phyloP scores from a whole-genome alignment of 805 yeast genomes.

The Wickerhamiella occidentalis region DNA sequence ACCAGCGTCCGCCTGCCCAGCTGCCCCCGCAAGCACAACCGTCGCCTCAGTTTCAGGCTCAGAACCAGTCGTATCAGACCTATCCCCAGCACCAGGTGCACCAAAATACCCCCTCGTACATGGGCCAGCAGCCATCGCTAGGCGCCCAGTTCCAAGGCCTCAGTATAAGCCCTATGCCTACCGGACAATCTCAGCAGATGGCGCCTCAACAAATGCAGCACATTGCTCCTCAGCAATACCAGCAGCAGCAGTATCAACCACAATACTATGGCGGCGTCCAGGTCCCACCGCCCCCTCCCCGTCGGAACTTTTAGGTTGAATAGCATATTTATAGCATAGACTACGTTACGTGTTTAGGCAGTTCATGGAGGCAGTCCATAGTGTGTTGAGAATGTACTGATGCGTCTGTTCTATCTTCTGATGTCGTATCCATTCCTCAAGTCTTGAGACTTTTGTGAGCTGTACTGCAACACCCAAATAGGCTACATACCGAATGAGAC shows the following conservation, averaged over 20 bases:
- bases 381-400: too few relatives aligned
- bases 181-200: constrained; percentile 6
- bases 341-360: too few relatives aligned
- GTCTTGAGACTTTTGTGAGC: too few relatives aligned
- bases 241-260: not conserved
- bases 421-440: too few relatives aligned
- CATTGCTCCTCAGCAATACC: constrained; percentile 1
- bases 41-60: not conserved
- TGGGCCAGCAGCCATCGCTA: not conserved
- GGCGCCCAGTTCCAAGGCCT: not conserved
- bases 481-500: not conserved
- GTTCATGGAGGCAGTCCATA: too few relatives aligned
- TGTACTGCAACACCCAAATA: not conserved
- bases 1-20: not conserved
- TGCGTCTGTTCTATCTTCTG: too few relatives aligned
- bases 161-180: constrained; percentile 3
- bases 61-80: not conserved
- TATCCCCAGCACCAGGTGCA: not conserved
- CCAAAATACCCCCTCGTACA: not conserved
- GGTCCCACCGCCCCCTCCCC: constrained; percentile 11
- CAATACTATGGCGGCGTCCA: constrained; percentile 12
- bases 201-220: constrained; percentile 5
- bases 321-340: constrained; percentile 2
- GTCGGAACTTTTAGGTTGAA: not conserved
- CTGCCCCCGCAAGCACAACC: not conserved